Percentiles rank a stretch among this genome's conserved stretches.
phyloP scores from a whole-genome alignment of 1,284 basidiomycete species.

The Fereydounia khargensis region DNA sequence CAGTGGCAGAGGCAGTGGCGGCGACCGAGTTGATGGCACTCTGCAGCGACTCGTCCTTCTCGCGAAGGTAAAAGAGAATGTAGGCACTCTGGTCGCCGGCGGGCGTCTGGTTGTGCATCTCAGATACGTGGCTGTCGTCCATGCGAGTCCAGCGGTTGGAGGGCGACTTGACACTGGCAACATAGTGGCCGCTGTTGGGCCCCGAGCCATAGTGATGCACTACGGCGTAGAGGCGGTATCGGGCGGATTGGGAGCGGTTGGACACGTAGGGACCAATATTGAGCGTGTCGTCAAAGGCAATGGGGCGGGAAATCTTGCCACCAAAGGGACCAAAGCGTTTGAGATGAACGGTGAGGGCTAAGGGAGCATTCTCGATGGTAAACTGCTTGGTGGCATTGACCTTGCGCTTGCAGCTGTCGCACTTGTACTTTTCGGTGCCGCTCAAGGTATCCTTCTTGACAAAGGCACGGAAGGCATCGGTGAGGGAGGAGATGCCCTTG shows the following conservation, averaged over 20 bases:
- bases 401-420: slow-evolving; percentile 88
- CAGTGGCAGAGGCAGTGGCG: not conserved
- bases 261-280: slow-evolving; percentile 80
- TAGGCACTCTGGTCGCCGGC: slow-evolving; percentile 78
- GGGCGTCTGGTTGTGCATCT: slow-evolving; percentile 36
- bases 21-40: slow-evolving; percentile 12
- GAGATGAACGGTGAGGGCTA: slow-evolving; percentile 90
- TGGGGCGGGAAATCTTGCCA: slow-evolving; percentile 64
- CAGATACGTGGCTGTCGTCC: slow-evolving; percentile 80
- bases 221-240: slow-evolving; percentile 88
- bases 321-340: slow-evolving; percentile 92
- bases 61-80: slow-evolving; percentile 83
- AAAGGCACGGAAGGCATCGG: slow-evolving; percentile 78
- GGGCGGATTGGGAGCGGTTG: slow-evolving; percentile 60
- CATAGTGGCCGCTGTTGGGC: slow-evolving; percentile 95
- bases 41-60: slow-evolving; percentile 52
- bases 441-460: slow-evolving; percentile 77
- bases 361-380: slow-evolving; percentile 80
- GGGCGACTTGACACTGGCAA: slow-evolving; percentile 75
- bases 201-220: slow-evolving; percentile 90
- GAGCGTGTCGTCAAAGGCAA: slow-evolving; percentile 78
- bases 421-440: slow-evolving; percentile 95
- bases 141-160: slow-evolving; percentile 81
- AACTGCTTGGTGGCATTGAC: slow-evolving; percentile 86
- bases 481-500: slow-evolving; percentile 67